Conservation (phyloP, 805 yeast genomes). For the Debaryomyces maramus region DNA sequence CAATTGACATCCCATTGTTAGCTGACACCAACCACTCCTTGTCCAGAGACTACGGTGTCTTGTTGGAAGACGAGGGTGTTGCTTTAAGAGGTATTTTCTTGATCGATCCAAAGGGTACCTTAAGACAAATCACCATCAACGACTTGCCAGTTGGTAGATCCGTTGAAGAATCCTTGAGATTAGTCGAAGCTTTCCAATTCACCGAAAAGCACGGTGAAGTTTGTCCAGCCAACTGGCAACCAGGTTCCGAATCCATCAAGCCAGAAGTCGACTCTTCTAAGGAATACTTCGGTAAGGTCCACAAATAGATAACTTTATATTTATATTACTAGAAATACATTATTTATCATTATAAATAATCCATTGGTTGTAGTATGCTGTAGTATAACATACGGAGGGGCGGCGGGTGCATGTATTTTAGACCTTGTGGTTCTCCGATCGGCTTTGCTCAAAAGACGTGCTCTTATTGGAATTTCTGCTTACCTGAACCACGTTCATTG, state of each 20-base stretch:
- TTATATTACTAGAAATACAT: constrained; percentile 52
- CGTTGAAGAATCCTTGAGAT: constrained; percentile 96
- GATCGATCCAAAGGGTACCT: constrained; percentile 92
- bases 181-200: constrained; percentile 99
- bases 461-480: no score
- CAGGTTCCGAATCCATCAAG: constrained; percentile 80
- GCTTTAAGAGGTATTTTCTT: constrained; percentile 98
- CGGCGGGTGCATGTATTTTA: no score
- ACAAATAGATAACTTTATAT: constrained; percentile 37
- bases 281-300: constrained; percentile 89
- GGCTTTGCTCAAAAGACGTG: no score
- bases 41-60: constrained; percentile 95
- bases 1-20: constrained; percentile 88
- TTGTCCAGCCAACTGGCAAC: constrained; percentile 98
- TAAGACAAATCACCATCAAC: constrained; percentile 97
- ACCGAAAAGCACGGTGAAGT: constrained; percentile 99
- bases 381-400: no score
- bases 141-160: constrained; percentile 99
- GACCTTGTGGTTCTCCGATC: no score
- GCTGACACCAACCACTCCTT: constrained; percentile 97
- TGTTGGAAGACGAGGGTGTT: constrained; percentile 93
- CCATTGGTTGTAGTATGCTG: no score
- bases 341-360: constrained; percentile 60
- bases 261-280: constrained; percentile 85
- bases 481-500: no score